A percentile compares a stretch with the other conserved stretches of the same genome.
phyloP scores from a whole-genome alignment of 1,139 yeast species.

The Petasospora fabianii region DNA sequence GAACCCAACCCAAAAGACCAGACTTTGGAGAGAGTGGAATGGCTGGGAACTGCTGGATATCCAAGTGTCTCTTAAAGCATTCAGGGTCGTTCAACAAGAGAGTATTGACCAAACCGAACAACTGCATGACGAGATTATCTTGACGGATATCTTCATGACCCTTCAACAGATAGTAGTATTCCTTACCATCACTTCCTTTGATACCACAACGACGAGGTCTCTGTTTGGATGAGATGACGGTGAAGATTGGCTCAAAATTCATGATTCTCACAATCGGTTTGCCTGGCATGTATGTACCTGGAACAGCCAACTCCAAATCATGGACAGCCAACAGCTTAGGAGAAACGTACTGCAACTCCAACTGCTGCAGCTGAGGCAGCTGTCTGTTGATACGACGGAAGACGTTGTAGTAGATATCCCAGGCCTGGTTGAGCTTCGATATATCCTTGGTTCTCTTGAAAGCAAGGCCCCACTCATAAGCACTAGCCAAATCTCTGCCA shows the following conservation, averaged over 20 bases:
- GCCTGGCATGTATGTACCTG: conserved; percentile 90
- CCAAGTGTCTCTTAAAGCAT: conserved; percentile 92
- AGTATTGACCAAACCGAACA: conserved; percentile 93
- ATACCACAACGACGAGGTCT: conserved; percentile 83
- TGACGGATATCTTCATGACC: conserved; percentile 99
- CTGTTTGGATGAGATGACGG: conserved; percentile 94
- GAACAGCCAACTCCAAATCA: conserved; percentile 84
- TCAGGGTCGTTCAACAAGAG: conserved; percentile 87
- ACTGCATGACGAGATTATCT: conserved; percentile 96
- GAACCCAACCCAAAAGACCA: conserved; percentile 97
- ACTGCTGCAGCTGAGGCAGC: conserved; percentile 77
- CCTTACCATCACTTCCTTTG: conserved; percentile 88
- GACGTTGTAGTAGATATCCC: conserved; percentile 95
- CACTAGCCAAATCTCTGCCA: conserved; percentile 90
- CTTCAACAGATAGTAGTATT: conserved; percentile 74
- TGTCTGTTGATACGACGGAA: conserved; percentile 89
- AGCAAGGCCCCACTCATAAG: conserved; percentile 88
- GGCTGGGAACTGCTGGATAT: conserved; percentile 87
- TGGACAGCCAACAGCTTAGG: conserved; percentile 79
- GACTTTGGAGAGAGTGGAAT: conserved; percentile 95
- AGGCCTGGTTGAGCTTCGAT: conserved; percentile 89
- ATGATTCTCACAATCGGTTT: conserved; percentile 70
- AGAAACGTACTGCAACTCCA: conserved; percentile 90
- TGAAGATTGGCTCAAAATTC: conserved; percentile 74
- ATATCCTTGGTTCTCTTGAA: conserved; percentile 82